A percentile compares a stretch with the other conserved stretches of the same genome.
Conservation (phyloP, 495 filamentous ascomycete genomes). For the Tuber borchii region DNA sequence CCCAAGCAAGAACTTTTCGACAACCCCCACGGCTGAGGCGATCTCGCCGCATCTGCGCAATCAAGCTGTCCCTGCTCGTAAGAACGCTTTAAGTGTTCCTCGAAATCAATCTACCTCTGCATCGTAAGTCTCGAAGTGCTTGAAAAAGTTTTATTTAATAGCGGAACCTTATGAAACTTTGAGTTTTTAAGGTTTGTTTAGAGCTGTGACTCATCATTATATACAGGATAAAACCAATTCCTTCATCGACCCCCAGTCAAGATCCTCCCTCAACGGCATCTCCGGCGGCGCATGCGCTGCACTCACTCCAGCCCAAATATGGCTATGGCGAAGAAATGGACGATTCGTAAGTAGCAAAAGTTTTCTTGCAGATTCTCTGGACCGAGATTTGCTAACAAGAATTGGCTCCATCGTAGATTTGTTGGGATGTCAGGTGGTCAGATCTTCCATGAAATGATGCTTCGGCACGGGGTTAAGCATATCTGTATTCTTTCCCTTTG, state of each 20-base stretch:
- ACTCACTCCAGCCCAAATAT: conserved; percentile 59
- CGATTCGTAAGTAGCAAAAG: conserved; percentile 54
- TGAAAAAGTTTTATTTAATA: background rate
- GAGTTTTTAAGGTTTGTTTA: background rate
- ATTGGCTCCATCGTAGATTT: conserved; percentile 55
- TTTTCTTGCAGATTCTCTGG: conserved; percentile 17
- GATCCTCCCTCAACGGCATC: conserved; percentile 49
- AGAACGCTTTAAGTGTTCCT: conserved; percentile 18
- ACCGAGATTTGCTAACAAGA: conserved; percentile 20
- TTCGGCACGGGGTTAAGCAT: conserved; percentile 82
- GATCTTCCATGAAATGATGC: conserved; percentile 99
- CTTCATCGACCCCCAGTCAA: conserved; percentile 68
- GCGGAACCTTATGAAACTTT: background rate
- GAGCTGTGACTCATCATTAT: conserved; percentile 33
- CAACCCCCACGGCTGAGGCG: conserved; percentile 29
- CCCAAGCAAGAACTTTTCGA: conserved; percentile 34
- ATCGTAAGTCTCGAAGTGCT: conserved; percentile 21
- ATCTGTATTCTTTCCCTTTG: conserved; percentile 59
- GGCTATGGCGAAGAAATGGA: conserved; percentile 62
- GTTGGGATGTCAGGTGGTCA: conserved; percentile 92
- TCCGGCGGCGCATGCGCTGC: conserved; percentile 53
- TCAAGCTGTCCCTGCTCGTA: conserved; percentile 13
- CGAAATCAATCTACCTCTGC: conserved; percentile 39
- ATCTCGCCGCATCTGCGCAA: conserved; percentile 37
- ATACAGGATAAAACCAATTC: conserved; percentile 49